Conservation (phyloP, 306 rosid species). For the Fragaria iinumae region DNA sequence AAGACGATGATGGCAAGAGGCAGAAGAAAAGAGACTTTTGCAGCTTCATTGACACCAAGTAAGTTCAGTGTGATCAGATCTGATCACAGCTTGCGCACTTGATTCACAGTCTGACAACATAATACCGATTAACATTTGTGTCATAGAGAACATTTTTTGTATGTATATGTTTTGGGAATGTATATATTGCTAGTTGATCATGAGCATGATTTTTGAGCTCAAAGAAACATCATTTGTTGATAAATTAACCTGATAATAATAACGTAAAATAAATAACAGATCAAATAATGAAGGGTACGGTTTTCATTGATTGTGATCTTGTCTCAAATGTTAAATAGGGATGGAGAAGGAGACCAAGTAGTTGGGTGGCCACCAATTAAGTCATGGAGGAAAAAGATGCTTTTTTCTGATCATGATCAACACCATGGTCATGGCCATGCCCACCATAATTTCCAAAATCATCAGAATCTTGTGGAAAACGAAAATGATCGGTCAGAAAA, state of each 20-base stretch:
- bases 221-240: not conserved
- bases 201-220: not conserved
- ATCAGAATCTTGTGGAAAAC: slow-evolving; percentile 21
- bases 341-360: slow-evolving; percentile 34
- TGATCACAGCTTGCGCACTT: no score
- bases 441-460: not conserved
- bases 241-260: not conserved
- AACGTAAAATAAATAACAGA: not conserved
- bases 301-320: not conserved
- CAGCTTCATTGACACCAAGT: slow-evolving; percentile 36
- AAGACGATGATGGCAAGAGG: slow-evolving; percentile 46
- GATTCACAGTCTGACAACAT: not conserved
- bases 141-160: not conserved
- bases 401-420: slow-evolving; percentile 12
- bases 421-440: not conserved
- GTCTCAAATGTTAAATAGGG: slow-evolving; percentile 20
- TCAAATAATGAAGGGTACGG: not conserved
- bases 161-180: not conserved
- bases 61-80: slow-evolving; percentile 24
- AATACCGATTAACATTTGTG: not conserved
- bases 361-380: slow-evolving; percentile 97
- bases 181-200: not conserved
- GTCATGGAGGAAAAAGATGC: slow-evolving; percentile 67
- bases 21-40: slow-evolving; percentile 33
- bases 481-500: slow-evolving; percentile 30